Percentiles rank a stretch among this genome's conserved stretches.
Conservation (phyloP, 2,329 filamentous ascomycete genomes). For the Cercospora sp. region DNA sequence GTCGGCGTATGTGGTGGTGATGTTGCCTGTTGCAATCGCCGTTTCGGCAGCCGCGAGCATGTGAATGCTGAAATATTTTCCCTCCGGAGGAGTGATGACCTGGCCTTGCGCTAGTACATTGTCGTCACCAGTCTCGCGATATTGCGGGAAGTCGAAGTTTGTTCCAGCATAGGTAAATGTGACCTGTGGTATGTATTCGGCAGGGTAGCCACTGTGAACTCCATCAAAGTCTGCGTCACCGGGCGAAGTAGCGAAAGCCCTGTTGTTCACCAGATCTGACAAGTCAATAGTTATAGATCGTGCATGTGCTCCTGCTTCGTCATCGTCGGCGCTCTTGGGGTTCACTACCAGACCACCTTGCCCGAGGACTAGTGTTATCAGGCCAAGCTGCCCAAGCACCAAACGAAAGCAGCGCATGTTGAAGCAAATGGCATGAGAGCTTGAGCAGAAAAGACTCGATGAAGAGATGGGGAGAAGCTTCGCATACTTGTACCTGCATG, state of each 20-base stretch:
- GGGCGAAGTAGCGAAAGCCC: constrained; percentile 41
- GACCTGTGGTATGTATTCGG: constrained; percentile 40
- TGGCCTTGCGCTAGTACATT: constrained; percentile 45
- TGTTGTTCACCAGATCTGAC: constrained; percentile 39
- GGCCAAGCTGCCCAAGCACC: constrained; percentile 13
- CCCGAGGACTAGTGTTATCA: constrained; percentile 22
- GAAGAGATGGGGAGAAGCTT: background rate
- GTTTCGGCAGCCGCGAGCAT: constrained; percentile 46
- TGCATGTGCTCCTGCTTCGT: constrained; percentile 22
- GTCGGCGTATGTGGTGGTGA: constrained; percentile 45
- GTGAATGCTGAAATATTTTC: constrained; percentile 43
- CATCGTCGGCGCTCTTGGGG: constrained; percentile 33
- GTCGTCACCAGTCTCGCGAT: constrained; percentile 42
- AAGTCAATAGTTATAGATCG: constrained; percentile 33
- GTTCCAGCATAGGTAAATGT: constrained; percentile 43
- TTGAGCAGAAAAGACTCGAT: background rate
- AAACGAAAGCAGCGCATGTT: background rate
- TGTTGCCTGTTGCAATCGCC: constrained; percentile 41
- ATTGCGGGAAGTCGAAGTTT: constrained; percentile 42
- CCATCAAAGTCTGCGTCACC: constrained; percentile 43
- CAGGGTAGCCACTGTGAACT: constrained; percentile 43
- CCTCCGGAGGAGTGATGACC: constrained; percentile 36
- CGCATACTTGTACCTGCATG: constrained; percentile 26
- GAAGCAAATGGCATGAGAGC: background rate
- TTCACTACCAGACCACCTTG: constrained; percentile 36